Base-by-base conservation (phyloP, 345 rosid genomes). In the Melaleuca alternifolia region DNA sequence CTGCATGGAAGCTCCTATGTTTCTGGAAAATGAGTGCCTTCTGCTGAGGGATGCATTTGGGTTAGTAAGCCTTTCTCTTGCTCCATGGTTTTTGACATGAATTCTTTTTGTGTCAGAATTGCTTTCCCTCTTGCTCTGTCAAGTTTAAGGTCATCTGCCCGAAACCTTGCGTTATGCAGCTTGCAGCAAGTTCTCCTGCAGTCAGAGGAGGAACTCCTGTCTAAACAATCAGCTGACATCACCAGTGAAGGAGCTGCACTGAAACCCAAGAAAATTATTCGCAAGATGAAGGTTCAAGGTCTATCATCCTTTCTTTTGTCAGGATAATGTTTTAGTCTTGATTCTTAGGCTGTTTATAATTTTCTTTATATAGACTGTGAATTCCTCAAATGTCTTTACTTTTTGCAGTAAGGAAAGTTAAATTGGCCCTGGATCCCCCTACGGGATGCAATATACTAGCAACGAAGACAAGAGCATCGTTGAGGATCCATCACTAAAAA, bases 281-380 rank as follows among this genome's bases (percentile, higher is more conserved):
- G 99, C 90, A 96, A 96, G 93, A 94, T 97, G 95, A 96, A 90
- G 92, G 99, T 97, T 88, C 98, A 97, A 96, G 99, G 99, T 57
- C 53, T 83, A 54, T 84, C 50, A 71, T 89, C 16, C 44, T 33
- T 48, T 12, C 56, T 82, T 87, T 11, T 52, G 82, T 41, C 13
- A 18, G 48, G 37, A 71, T 37, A 5, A 46, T 83, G 54, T 21
- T 83, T 87, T 62, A 85, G 10, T 86, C 83, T 83, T 18, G 14
- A 56, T 30, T 61, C 71, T 71, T 71, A 37, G 23, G 81, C 26
- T 71, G 48, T 44, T 18, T 71, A 71, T 71, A 37, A 71, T 71
- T 33, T 71, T 71, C 26, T 87, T 81, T 87, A 6, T 84, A 76
- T 83, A 21, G 37, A 56, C 48, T 20, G 24, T 12, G 2, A 37